Conservation (phyloP, 345 rosid species). For the Odontarrhena argentea region DNA sequence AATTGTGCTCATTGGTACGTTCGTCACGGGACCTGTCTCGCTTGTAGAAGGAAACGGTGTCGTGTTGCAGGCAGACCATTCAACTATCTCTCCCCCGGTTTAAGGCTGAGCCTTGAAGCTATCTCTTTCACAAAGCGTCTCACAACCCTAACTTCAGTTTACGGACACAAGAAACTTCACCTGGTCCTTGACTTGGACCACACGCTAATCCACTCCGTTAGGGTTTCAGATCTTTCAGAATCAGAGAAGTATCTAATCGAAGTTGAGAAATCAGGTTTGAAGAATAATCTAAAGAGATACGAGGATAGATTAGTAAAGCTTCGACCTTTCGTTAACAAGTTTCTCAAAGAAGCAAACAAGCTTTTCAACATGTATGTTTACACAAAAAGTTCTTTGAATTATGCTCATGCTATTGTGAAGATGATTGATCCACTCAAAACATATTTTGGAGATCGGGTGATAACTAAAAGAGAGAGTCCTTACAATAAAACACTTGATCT, state of each 20-base stretch:
- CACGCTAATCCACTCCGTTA: constrained; percentile 28
- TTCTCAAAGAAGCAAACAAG: constrained; percentile 29
- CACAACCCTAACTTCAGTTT: constrained; percentile 28
- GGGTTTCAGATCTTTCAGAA: constrained; percentile 10
- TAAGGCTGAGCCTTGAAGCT: constrained; percentile 28
- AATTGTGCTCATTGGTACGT: constrained; percentile 22
- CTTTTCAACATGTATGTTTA: constrained; percentile 28
- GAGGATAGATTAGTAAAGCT: neutral
- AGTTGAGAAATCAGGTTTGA: neutral
- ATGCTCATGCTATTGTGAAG: constrained; percentile 2
- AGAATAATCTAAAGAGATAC: neutral
- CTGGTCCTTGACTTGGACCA: constrained; percentile 41
- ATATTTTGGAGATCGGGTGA: constrained; percentile 22
- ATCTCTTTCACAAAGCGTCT: constrained; percentile 28
- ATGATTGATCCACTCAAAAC: constrained; percentile 5
- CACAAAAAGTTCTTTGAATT: neutral
- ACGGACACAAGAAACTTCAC: constrained; percentile 32
- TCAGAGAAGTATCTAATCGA: constrained; percentile 25
- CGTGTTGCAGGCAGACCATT: neutral
- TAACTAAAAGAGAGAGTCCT: constrained; percentile 8
- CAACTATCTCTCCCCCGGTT: constrained; percentile 24
- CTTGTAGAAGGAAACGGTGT: constrained; percentile 6
- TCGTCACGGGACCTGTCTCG: constrained; percentile 12
- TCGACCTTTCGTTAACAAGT: constrained; percentile 20
- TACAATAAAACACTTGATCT: constrained; percentile 10